Percentiles rank a stretch among this genome's conserved stretches.
phyloP scores from a whole-genome alignment of 768 basidiomycete species.

The Leccinum olivaceopallidum region DNA sequence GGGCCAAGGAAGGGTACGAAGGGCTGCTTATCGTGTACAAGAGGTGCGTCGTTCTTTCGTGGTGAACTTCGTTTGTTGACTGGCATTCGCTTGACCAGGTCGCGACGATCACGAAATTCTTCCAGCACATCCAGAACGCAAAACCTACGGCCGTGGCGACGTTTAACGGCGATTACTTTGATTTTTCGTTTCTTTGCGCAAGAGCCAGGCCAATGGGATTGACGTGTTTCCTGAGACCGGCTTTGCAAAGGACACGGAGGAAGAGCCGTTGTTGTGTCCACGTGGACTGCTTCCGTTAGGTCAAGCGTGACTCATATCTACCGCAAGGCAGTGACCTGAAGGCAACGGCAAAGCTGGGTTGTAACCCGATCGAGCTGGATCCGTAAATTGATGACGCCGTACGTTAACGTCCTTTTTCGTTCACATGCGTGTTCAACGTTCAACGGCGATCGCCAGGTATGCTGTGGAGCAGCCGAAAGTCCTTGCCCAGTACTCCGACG shows the following conservation, averaged over 20 bases:
- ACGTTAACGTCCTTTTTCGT: conserved; percentile 32
- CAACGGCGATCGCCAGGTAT: conserved; percentile 54
- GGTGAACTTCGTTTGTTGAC: not conserved
- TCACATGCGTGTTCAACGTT: not conserved
- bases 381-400: conserved; percentile 99
- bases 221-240: too few species aligned
- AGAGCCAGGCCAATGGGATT: too few species aligned
- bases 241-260: too few species aligned
- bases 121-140: conserved; percentile 91
- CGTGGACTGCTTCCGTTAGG: too few species aligned
- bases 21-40: conserved; percentile 97
- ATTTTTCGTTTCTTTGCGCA: conserved; percentile 76
- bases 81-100: conserved; percentile 47
- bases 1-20: conserved; percentile 89
- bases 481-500: conserved; percentile 97
- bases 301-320: conserved; percentile 94
- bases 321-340: conserved; percentile 98
- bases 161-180: conserved; percentile 99
- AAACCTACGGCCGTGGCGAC: conserved; percentile 97
- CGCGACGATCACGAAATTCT: conserved; percentile 82
- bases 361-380: conserved; percentile 95
- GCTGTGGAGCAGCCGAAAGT: conserved; percentile 94
- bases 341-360: conserved; percentile 93
- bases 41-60: conserved; percentile 54
- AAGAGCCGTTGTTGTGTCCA: too few species aligned